Evolutionary conservation across 2,329 filamentous ascomycete genomes (phyloP), one percentile per base, ranked within the genome.

Genomic region (Fusarium sp.): DNA sequence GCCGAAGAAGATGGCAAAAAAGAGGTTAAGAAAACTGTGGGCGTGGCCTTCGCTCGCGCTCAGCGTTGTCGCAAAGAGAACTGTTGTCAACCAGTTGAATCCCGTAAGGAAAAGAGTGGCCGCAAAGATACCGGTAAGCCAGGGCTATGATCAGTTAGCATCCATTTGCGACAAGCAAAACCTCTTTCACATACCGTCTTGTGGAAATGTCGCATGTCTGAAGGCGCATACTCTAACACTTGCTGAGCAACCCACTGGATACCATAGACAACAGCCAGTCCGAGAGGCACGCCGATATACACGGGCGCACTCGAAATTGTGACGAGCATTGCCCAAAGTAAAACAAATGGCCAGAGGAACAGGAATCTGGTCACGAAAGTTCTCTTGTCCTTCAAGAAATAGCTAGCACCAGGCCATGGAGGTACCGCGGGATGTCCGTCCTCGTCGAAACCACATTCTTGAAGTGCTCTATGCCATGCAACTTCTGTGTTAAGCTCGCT

Each of bases 41-140:
- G 85, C 71, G 3, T 71, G 56, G 1, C 68, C 70, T 25, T 72
- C 67, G 4, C 56, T 65, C 13, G 63, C 63, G 11, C 51, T 50
- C 15, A 68, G 52, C 2, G 70, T 65, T 14, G 73, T 75, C 41
- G 67, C 60, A 43, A 71, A 71, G 8, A 74, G 60, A 40, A 98
- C 84, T 14, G 87, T 86, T 22, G 90, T 87, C 39, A 95, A 70
- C 88, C 93, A 99, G 69, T 91, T 88, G 37, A 92, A 74, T 27
- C 90, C 92, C 6, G 93, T 88, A 82, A 93, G 90, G 75, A 97
- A 96, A 19, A 97, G 79, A 0, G 94, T 92, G 3, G 85, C 94
- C 0, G 94, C 91, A 80, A 99, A 99, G 65, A 99, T 94, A 57
- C 96, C 96, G 1, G 96, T 90, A 71, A 99, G 84, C 85, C 94